phyloP scores from a whole-genome alignment of 192 early-diverging fungal genomes.

The Hyaloraphidium curvatum region DNA sequence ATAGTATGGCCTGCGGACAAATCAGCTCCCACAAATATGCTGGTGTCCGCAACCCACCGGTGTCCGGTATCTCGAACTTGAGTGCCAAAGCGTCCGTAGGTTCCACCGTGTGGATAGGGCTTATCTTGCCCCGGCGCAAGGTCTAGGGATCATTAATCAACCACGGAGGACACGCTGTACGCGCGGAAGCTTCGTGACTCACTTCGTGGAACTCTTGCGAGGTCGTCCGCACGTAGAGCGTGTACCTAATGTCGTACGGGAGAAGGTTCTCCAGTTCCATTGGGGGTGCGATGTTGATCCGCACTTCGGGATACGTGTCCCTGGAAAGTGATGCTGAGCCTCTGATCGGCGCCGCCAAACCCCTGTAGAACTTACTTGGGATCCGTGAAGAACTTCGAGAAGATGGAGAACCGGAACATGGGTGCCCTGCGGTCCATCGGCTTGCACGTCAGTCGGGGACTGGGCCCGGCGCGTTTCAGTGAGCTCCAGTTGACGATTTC shows the following conservation, averaged over 20 bases:
- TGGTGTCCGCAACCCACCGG: slow-evolving; percentile 18
- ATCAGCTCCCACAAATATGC: not conserved
- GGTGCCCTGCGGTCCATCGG: too few relatives aligned
- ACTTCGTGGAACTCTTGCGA: slow-evolving; percentile 41
- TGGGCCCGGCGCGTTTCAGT: too few relatives aligned
- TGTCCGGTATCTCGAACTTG: slow-evolving; percentile 51
- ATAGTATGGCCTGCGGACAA: slow-evolving; percentile 25
- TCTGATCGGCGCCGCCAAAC: not conserved
- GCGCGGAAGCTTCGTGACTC: not conserved
- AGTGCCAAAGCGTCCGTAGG: slow-evolving; percentile 38
- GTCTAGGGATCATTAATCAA: not conserved
- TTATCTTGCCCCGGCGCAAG: slow-evolving; percentile 45
- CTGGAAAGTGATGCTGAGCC: not conserved
- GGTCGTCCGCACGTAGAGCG: slow-evolving; percentile 53
- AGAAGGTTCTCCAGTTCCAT: slow-evolving; percentile 88
- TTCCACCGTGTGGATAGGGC: slow-evolving; percentile 65
- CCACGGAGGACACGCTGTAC: not conserved
- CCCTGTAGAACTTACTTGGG: too few relatives aligned
- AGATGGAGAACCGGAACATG: too few relatives aligned
- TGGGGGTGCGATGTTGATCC: slow-evolving; percentile 30
- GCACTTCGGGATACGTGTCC: slow-evolving; percentile 24
- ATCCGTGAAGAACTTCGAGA: too few relatives aligned
- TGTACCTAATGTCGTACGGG: slow-evolving; percentile 66
- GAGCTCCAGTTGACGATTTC: too few relatives aligned
- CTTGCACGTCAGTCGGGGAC: too few relatives aligned